phyloP scores from a whole-genome alignment of 2,329 filamentous ascomycete genomes.

The Botryotinia calthae region DNA sequence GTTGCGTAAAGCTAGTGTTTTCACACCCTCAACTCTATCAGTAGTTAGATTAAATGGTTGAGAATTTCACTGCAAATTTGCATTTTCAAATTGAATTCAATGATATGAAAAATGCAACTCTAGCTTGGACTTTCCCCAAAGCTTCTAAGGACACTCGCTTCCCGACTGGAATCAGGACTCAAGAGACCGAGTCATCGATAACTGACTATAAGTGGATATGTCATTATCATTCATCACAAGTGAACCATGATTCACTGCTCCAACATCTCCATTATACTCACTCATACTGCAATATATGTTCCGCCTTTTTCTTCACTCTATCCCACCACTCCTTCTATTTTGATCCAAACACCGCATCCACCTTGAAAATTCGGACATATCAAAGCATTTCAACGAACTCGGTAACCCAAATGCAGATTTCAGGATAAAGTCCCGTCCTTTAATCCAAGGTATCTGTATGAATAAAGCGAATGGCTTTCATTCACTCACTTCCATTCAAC shows the following conservation, averaged over 20 bases:
- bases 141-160: no score
- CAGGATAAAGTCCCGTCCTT: not conserved
- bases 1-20: not conserved
- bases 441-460: not conserved
- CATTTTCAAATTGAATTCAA: not conserved
- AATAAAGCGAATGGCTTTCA: no score
- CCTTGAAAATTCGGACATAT: not conserved
- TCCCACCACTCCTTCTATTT: not conserved
- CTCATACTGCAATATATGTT: constrained; percentile 1
- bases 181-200: not conserved
- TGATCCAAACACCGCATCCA: not conserved
- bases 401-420: not conserved
- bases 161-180: no score
- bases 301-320: not conserved
- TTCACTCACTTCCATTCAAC: no score
- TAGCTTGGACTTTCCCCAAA: no score
- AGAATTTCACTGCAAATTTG: not conserved
- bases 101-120: no score
- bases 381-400: not conserved
- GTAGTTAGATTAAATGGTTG: not conserved
- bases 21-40: not conserved
- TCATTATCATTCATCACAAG: not conserved
- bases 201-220: not conserved
- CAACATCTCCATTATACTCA: no score
- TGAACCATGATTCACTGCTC: not conserved